A percentile compares a stretch with the other conserved stretches of the same genome.
These are phyloP conservation scores for Cryoendolithus antarcticus DNA, from an alignment of 2,329 filamentous ascomycete genomes.

Conservation along the genomic window DNA sequence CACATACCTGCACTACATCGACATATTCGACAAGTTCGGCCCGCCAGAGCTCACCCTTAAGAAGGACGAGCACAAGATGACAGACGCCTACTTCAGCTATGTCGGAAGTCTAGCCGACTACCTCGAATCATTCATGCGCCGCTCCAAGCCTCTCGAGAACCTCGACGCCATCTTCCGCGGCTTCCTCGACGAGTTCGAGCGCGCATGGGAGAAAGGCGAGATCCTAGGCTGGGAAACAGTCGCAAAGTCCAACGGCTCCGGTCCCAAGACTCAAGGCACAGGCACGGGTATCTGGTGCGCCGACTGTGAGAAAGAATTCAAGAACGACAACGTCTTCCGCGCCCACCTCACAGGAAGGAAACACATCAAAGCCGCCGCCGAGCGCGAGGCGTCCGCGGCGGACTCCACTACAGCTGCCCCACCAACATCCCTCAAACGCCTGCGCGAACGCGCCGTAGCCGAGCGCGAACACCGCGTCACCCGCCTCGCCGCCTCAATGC, in stretches of 20 bases:
- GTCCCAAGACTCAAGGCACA: conserved; percentile 39
- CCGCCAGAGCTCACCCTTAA: conserved; percentile 63
- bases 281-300: conserved; percentile 73
- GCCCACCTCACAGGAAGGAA: conserved; percentile 83
- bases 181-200: conserved; percentile 76
- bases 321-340: conserved; percentile 89
- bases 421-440: conserved; percentile 25
- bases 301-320: conserved; percentile 89
- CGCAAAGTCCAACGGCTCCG: conserved; percentile 14
- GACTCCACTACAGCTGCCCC: conserved; percentile 15
- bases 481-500: conserved; percentile 69
- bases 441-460: conserved; percentile 85
- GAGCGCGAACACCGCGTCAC: conserved; percentile 77
- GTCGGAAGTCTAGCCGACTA: conserved; percentile 69
- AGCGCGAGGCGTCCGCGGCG: conserved; percentile 31
- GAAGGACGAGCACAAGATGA: conserved; percentile 64
- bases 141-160: conserved; percentile 76
- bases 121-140: conserved; percentile 75
- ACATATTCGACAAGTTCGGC: conserved; percentile 77
- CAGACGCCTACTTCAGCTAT: conserved; percentile 85
- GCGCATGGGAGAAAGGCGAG: conserved; percentile 67
- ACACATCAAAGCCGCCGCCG: conserved; percentile 71
- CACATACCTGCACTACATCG: conserved; percentile 85
- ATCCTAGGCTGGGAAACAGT: conserved; percentile 63
- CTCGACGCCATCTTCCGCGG: conserved; percentile 61